Evolutionary conservation across 495 filamentous ascomycete genomes (phyloP).

Genomic region (Penicilliopsis zonata): DNA sequence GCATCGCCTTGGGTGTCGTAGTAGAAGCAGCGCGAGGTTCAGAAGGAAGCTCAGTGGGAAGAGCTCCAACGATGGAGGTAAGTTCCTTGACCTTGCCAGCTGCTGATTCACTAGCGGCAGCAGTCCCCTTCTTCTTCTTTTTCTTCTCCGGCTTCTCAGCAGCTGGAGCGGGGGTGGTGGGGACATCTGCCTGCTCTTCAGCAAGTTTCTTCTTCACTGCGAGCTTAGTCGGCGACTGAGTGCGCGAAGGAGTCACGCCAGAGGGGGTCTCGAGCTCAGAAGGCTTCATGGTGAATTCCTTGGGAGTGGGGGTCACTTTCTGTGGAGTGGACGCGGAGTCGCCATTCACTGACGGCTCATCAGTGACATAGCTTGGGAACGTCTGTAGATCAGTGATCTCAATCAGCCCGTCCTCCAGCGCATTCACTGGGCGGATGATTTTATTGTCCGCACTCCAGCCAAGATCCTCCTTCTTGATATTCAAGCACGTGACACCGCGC

Average conservation of each 20-base stretch:
- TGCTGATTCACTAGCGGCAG: conserved; percentile 20
- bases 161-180: conserved; percentile 13
- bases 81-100: conserved; percentile 22
- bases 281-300: conserved; percentile 28
- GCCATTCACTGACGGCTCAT: conserved; percentile 40
- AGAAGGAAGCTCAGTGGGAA: neutral
- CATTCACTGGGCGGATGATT: conserved; percentile 64
- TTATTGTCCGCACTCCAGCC: conserved; percentile 84
- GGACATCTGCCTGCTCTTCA: conserved; percentile 31
- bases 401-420: conserved; percentile 50
- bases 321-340: conserved; percentile 26
- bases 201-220: conserved; percentile 27
- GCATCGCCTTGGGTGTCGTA: neutral
- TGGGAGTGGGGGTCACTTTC: conserved; percentile 17
- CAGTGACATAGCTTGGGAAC: conserved; percentile 25
- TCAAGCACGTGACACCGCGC: conserved; percentile 78
- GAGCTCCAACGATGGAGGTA: conserved; percentile 6
- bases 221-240: conserved; percentile 30
- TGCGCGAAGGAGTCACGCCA: conserved; percentile 22
- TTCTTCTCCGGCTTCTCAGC: conserved; percentile 44
- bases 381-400: conserved; percentile 38
- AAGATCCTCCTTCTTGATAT: conserved; percentile 74
- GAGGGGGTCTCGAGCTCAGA: conserved; percentile 17
- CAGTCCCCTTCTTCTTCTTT: conserved; percentile 44
- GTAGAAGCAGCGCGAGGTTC: neutral